Conservation (phyloP, 2,329 filamentous ascomycete species). For the Gaeumannomyces sp. region DNA sequence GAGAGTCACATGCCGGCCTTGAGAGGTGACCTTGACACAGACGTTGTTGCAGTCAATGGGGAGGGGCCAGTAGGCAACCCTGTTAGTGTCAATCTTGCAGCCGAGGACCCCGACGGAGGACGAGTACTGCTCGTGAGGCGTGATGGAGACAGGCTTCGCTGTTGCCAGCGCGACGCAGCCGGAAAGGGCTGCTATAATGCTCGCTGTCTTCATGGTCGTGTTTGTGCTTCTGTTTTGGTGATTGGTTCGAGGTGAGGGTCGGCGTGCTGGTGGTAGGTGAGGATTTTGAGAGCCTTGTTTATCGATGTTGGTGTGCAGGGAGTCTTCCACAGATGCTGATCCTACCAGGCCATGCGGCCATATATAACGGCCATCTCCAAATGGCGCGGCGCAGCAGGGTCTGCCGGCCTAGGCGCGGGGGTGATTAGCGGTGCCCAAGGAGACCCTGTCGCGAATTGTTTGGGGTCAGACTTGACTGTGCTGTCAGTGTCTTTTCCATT, state of each 20-base stretch:
- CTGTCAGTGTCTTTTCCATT: too few relatives aligned
- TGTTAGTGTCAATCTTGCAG: slow-evolving; percentile 54
- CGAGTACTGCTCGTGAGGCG: slow-evolving; percentile 50
- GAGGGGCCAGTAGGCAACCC: slow-evolving; percentile 52
- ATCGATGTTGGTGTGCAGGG: too few relatives aligned
- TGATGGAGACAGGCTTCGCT: slow-evolving; percentile 29
- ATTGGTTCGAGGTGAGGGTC: not conserved
- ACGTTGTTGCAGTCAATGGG: slow-evolving; percentile 46
- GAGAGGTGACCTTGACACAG: slow-evolving; percentile 45
- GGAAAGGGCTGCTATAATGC: not conserved
- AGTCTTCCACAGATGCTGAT: not conserved
- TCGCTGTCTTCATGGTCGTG: not conserved
- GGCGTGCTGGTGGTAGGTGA: too few relatives aligned
- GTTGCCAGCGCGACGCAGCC: slow-evolving; percentile 6
- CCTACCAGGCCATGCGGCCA: not conserved
- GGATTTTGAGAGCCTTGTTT: too few relatives aligned
- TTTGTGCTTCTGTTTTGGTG: not conserved
- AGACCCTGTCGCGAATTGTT: not conserved
- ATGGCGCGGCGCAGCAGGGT: not conserved
- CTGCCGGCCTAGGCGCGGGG: too few relatives aligned
- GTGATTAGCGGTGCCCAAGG: too few relatives aligned
- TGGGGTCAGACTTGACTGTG: not conserved
- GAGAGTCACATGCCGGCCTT: slow-evolving; percentile 46
- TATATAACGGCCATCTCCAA: not conserved
- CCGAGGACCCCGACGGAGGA: slow-evolving; percentile 51